Percentiles rank a stretch among this genome's conserved stretches.
phyloP scores from a whole-genome alignment of 1,139 yeast genomes.

The Kodamaea sp. region DNA sequence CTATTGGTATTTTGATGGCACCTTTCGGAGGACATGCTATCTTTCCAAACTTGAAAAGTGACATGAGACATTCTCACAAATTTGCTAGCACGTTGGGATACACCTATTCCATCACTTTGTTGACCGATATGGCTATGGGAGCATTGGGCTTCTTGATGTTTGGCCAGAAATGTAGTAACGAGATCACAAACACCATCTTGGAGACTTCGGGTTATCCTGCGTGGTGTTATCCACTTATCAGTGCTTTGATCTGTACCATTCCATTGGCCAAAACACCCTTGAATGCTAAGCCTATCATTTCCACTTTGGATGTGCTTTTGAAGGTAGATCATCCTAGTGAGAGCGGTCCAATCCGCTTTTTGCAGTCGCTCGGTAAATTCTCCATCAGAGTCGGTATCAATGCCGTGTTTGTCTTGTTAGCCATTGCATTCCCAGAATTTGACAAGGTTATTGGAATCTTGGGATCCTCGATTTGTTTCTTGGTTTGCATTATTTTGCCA shows the following conservation, averaged over 20 bases:
- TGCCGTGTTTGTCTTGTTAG: conserved; percentile 49
- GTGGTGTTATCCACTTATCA: conserved; percentile 62
- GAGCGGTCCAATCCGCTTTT: neutral
- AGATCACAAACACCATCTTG: conserved; percentile 77
- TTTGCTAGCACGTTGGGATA: conserved; percentile 39
- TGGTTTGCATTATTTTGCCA: conserved; percentile 58
- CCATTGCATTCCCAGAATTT: conserved; percentile 59
- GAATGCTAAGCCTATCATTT: conserved; percentile 81
- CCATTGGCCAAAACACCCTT: conserved; percentile 89
- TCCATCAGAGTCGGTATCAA: conserved; percentile 48
- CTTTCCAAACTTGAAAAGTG: conserved; percentile 59
- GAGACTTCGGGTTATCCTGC: conserved; percentile 71
- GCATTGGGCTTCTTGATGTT: conserved; percentile 85
- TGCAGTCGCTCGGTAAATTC: conserved; percentile 15
- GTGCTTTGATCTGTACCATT: conserved; percentile 72
- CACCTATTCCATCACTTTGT: conserved; percentile 57
- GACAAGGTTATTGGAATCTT: conserved; percentile 57
- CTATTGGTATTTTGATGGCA: conserved; percentile 59
- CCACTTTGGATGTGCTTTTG: conserved; percentile 51
- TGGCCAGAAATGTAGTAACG: conserved; percentile 74
- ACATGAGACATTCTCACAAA: conserved; percentile 56
- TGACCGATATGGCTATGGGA: conserved; percentile 76
- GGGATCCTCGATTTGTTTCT: conserved; percentile 59
- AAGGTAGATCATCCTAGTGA: conserved; percentile 15
- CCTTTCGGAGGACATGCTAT: conserved; percentile 68